Conservation (phyloP, 2,329 filamentous ascomycete species). For the Nemania diffusa region DNA sequence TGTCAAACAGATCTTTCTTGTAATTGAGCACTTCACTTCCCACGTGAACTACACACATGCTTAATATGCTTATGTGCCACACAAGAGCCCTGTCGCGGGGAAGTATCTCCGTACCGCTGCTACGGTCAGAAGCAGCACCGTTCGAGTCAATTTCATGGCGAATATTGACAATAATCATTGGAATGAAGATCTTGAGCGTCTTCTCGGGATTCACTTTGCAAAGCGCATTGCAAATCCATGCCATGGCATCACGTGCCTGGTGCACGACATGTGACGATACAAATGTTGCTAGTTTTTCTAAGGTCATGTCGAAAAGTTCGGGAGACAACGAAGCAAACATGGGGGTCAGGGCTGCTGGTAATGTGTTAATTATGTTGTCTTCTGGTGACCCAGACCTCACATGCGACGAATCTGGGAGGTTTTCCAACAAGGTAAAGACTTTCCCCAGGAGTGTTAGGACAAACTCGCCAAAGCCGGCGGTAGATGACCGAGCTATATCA, state of each 20-base stretch:
- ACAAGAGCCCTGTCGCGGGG: conserved; percentile 92
- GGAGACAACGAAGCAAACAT: conserved; percentile 91
- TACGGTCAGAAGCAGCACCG: conserved; percentile 92
- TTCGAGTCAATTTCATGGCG: conserved; percentile 98
- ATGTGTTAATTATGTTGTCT: conserved; percentile 94
- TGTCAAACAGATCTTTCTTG: conserved; percentile 87
- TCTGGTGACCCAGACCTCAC: conserved; percentile 92
- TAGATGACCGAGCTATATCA: conserved; percentile 90
- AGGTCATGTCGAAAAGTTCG: conserved; percentile 88
- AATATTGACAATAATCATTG: conserved; percentile 90
- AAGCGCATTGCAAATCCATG: conserved; percentile 95
- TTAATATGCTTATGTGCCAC: conserved; percentile 96
- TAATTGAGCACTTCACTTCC: conserved; percentile 89
- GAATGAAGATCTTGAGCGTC: conserved; percentile 88
- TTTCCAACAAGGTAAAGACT: conserved; percentile 95
- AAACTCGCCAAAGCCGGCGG: conserved; percentile 93
- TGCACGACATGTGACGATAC: conserved; percentile 95
- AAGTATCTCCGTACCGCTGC: conserved; percentile 90
- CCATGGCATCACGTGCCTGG: conserved; percentile 96
- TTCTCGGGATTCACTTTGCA: conserved; percentile 97
- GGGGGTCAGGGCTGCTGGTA: conserved; percentile 90
- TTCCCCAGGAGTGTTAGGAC: conserved; percentile 89
- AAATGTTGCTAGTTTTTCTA: conserved; percentile 93
- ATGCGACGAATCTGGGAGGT: conserved; percentile 88
- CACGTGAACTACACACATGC: conserved; percentile 98